Evolutionary conservation across 2,329 filamentous ascomycete genomes (phyloP).

Genomic region (Aspergillus jensenii): DNA sequence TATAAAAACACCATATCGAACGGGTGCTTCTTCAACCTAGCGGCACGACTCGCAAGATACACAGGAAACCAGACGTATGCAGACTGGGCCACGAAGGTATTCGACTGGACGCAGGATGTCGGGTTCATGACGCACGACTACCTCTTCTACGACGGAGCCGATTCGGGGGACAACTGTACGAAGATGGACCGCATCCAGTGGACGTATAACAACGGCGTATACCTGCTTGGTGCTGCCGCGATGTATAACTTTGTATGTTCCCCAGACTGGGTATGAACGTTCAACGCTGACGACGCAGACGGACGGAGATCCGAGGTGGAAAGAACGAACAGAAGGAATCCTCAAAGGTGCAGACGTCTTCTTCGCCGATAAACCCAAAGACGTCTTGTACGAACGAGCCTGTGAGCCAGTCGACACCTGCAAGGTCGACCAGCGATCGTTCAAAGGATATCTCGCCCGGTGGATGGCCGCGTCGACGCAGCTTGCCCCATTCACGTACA

Average conservation of each 20-base stretch:
- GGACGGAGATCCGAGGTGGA: slow-evolving; percentile 51
- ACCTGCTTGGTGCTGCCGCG: slow-evolving; percentile 55
- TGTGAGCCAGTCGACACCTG: slow-evolving; percentile 58
- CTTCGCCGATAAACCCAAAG: slow-evolving; percentile 41
- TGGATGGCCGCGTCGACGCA: slow-evolving; percentile 60
- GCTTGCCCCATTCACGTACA: slow-evolving; percentile 57
- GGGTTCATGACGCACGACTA: slow-evolving; percentile 53
- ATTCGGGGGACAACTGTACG: slow-evolving; percentile 52
- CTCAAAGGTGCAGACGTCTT: slow-evolving; percentile 57
- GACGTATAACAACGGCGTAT: slow-evolving; percentile 59
- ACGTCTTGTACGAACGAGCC: slow-evolving; percentile 59
- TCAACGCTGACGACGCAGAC: slow-evolving; percentile 26
- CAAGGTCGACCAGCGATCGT: slow-evolving; percentile 63
- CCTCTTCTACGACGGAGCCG: slow-evolving; percentile 57
- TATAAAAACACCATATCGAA: slow-evolving; percentile 38
- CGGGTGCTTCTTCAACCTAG: slow-evolving; percentile 34
- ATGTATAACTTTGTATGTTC: slow-evolving; percentile 55
- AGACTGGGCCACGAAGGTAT: slow-evolving; percentile 68
- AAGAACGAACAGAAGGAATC: slow-evolving; percentile 49
- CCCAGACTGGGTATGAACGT: neutral
- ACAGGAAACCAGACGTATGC: slow-evolving; percentile 33
- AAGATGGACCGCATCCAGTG: slow-evolving; percentile 54
- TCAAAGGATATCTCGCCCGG: slow-evolving; percentile 65
- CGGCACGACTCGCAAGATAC: slow-evolving; percentile 30
- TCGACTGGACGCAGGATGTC: slow-evolving; percentile 55